phyloP scores from a whole-genome alignment of 2,329 filamentous ascomycete genomes.

The Westerdykella sp. region DNA sequence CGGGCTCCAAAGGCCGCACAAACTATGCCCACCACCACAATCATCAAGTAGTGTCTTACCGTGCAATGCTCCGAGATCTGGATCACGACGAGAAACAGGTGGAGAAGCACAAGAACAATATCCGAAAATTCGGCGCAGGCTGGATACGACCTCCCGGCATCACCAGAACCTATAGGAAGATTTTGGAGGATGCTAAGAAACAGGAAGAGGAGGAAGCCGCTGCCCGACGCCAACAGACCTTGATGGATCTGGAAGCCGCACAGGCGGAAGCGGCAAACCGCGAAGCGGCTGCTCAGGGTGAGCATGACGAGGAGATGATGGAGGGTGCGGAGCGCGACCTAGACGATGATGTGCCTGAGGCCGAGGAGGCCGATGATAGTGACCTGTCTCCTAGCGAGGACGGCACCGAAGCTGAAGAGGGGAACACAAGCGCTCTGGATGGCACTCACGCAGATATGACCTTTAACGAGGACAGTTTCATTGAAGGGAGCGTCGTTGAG shows the following conservation, averaged over 20 bases:
- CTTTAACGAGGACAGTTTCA: constrained; percentile 46
- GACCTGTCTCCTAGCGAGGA: constrained; percentile 33
- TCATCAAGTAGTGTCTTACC: too few species aligned
- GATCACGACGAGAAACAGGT: constrained; percentile 65
- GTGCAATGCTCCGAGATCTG: too few species aligned
- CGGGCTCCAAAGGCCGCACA: too few species aligned
- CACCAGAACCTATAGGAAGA: constrained; percentile 80
- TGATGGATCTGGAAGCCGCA: constrained; percentile 62
- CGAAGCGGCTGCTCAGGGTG: constrained; percentile 38
- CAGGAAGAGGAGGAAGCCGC: constrained; percentile 77
- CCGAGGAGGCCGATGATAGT: constrained; percentile 23
- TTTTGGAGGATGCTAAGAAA: constrained; percentile 84
- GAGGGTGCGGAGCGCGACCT: constrained; percentile 35
- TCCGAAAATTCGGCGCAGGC: constrained; percentile 77
- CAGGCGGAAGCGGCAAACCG: constrained; percentile 43
- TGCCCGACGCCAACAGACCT: constrained; percentile 61
- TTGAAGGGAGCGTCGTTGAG: constrained; percentile 41
- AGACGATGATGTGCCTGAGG: constrained; percentile 37
- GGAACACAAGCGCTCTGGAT: constrained; percentile 32
- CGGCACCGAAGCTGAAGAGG: constrained; percentile 43
- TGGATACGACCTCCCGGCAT: constrained; percentile 91
- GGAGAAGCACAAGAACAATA: constrained; percentile 69
- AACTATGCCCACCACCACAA: too few species aligned
- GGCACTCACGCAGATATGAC: constrained; percentile 50
- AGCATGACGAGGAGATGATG: constrained; percentile 36